These are phyloP conservation scores for Bipolaris victoriae DNA, from an alignment of 2,329 filamentous ascomycete genomes.

Conservation along the genomic window DNA sequence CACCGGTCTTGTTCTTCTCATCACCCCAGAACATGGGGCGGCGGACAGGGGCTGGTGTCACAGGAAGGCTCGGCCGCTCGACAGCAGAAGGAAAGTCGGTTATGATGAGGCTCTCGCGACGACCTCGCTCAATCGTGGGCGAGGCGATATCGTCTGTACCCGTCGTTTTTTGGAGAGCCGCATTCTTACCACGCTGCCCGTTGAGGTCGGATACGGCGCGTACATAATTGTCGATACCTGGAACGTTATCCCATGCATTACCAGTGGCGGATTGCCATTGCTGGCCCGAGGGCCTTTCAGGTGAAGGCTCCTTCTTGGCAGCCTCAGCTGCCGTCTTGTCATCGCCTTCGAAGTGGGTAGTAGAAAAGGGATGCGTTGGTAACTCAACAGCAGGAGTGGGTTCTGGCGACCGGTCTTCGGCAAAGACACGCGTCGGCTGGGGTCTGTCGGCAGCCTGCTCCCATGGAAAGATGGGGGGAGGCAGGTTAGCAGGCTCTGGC, in stretches of 20 bases:
- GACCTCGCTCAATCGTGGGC: slow-evolving; percentile 42
- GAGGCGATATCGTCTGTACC: slow-evolving; percentile 41
- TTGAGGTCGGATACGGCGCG: slow-evolving; percentile 70
- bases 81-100: slow-evolving; percentile 86
- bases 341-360: slow-evolving; percentile 37
- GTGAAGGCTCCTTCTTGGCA: slow-evolving; percentile 21
- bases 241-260: slow-evolving; percentile 94
- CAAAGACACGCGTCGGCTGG: slow-evolving; percentile 69
- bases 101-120: slow-evolving; percentile 67
- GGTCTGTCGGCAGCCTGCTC: slow-evolving; percentile 71
- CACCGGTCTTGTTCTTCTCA: slow-evolving; percentile 61
- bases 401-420: slow-evolving; percentile 57
- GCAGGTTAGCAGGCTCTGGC: slow-evolving; percentile 64
- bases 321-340: slow-evolving; percentile 15
- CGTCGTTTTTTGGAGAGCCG: slow-evolving; percentile 46
- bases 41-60: slow-evolving; percentile 83
- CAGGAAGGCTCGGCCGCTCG: slow-evolving; percentile 86
- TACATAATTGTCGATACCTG: slow-evolving; percentile 87
- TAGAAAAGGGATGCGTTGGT: slow-evolving; percentile 37
- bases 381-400: slow-evolving; percentile 43
- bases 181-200: slow-evolving; percentile 58
- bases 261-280: slow-evolving; percentile 68
- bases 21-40: slow-evolving; percentile 71
- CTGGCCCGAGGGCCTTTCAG: slow-evolving; percentile 51
- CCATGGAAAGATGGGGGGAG: slow-evolving; percentile 87